These are phyloP conservation scores for Cornus suecica DNA, from an alignment of 148 eudicot species.

Conservation along the genomic window DNA sequence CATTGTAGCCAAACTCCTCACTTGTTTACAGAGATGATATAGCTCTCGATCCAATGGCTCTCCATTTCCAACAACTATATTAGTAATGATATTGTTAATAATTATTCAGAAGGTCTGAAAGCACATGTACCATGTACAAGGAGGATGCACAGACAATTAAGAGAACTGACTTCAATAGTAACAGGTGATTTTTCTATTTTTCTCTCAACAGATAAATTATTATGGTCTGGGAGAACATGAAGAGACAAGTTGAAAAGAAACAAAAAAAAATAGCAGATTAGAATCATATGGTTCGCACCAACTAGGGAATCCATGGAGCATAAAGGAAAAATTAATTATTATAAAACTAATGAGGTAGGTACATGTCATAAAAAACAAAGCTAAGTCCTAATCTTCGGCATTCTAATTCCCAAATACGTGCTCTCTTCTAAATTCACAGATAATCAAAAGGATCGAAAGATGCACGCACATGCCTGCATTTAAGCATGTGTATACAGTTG, in stretches of 20 bases:
- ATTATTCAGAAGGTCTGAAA: not conserved
- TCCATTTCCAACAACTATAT: not conserved
- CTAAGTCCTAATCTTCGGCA: not conserved
- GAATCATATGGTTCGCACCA: constrained; percentile 7
- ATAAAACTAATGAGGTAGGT: not conserved
- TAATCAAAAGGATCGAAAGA: too few relatives aligned
- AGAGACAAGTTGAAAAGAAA: not conserved
- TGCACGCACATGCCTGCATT: not conserved
- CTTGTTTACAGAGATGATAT: not conserved
- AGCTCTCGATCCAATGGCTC: not conserved
- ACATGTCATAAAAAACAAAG: not conserved
- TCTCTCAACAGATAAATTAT: not conserved
- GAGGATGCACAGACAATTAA: not conserved
- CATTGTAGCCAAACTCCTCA: not conserved
- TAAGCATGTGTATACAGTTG: not conserved
- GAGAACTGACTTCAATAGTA: not conserved
- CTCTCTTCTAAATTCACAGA: too few relatives aligned
- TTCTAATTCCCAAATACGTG: too few relatives aligned
- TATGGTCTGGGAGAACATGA: not conserved
- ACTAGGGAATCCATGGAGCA: not conserved
- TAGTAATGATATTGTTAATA: not conserved
- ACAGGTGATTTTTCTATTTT: not conserved
- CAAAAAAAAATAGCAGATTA: not conserved
- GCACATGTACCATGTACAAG: not conserved
- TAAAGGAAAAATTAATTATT: not conserved